Percentiles rank a stretch among this genome's conserved stretches.
Conservation (phyloP, 495 filamentous ascomycete species). For the Aspergillus baeticus region DNA sequence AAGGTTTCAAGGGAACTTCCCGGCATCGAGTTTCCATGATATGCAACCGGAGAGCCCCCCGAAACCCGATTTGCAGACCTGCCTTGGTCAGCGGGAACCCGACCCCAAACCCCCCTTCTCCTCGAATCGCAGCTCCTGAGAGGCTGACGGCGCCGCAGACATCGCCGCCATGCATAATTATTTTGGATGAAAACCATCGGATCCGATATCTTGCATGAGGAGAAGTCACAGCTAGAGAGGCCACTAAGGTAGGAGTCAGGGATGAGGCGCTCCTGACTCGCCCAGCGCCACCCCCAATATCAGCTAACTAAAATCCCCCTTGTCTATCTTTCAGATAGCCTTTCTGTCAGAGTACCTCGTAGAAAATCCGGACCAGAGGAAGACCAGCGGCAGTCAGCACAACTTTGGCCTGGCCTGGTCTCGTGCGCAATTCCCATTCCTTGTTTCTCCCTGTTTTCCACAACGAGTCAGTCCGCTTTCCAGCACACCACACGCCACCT, state of each 20-base stretch:
- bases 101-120: not conserved
- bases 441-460: not conserved
- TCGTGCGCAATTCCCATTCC: not conserved
- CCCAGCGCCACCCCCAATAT: not conserved
- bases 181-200: not conserved
- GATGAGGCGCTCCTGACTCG: not conserved
- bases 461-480: too few relatives aligned
- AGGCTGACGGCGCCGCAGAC: not conserved
- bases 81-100: conserved; percentile 3
- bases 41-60: conserved; percentile 1
- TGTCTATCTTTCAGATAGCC: not conserved
- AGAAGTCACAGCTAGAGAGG: conserved; percentile 2
- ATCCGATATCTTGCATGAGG: not conserved
- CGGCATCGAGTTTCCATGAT: not conserved
- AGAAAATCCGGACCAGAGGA: conserved; percentile 14
- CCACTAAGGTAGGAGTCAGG: too few relatives aligned
- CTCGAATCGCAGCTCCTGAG: not conserved
- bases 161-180: too few relatives aligned
- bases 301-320: too few relatives aligned
- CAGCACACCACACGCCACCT: too few relatives aligned
- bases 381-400: not conserved
- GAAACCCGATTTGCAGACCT: not conserved
- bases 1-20: too few relatives aligned
- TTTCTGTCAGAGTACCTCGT: too few relatives aligned
- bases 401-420: not conserved